Percentiles rank a stretch among this genome's conserved stretches.
phyloP scores from a whole-genome alignment of 352 stramenopile species.

The Pythium rishiriense region DNA sequence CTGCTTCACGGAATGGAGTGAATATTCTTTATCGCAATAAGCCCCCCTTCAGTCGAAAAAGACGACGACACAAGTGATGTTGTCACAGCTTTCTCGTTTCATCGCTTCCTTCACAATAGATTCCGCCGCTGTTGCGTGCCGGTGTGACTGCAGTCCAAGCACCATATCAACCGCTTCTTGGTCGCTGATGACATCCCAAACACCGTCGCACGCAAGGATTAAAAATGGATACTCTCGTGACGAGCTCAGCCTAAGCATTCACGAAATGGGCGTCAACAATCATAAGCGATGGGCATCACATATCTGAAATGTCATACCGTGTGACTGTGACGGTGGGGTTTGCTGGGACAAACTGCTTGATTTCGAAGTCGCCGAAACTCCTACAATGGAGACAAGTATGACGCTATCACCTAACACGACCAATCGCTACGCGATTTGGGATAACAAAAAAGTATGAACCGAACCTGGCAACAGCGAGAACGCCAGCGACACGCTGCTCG shows the following conservation, averaged over 20 bases:
- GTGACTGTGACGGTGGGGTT: constrained; percentile 47
- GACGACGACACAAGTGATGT: constrained; percentile 77
- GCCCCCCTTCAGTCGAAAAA: constrained; percentile 52
- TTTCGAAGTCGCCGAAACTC: constrained; percentile 74
- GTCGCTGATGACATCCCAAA: constrained; percentile 79
- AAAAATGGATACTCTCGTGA: constrained; percentile 58
- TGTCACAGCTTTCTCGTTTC: constrained; percentile 60
- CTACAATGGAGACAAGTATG: constrained; percentile 30
- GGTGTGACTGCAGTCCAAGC: constrained; percentile 27
- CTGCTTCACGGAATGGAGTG: not conserved
- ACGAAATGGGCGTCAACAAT: not conserved
- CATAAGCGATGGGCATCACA: not conserved
- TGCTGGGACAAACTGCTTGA: constrained; percentile 74
- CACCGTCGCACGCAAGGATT: constrained; percentile 75
- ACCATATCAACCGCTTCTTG: constrained; percentile 78
- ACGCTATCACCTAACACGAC: not conserved
- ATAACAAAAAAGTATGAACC: not conserved
- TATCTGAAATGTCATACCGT: constrained; percentile 25
- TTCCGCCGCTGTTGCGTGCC: constrained; percentile 49
- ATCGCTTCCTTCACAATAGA: constrained; percentile 62
- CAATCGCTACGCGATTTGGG: not conserved
- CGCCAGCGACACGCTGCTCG: constrained; percentile 64
- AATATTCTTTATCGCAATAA: too few species aligned
- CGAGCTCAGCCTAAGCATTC: constrained; percentile 40
- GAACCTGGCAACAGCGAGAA: constrained; percentile 75